A percentile compares a stretch with the other conserved stretches of the same genome.
Evolutionary conservation across 352 stramenopile species (phyloP).

Genomic region (Pythium brassicae): DNA sequence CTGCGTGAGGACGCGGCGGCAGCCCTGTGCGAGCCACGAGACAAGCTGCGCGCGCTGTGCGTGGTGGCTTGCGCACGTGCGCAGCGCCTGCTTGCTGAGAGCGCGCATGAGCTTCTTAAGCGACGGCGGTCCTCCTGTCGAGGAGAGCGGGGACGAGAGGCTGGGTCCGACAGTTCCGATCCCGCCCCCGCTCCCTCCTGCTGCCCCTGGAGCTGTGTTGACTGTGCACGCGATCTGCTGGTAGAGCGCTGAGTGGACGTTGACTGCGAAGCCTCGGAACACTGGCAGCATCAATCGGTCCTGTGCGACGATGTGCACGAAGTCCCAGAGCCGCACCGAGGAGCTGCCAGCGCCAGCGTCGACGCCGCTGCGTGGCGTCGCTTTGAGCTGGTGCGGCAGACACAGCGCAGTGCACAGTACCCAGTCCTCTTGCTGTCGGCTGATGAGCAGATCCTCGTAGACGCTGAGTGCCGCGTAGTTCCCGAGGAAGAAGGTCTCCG

Average conservation of each 20-base stretch:
- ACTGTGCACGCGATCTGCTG: conserved; percentile 42
- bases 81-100: conserved; percentile 46
- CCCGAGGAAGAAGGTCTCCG: conserved; percentile 27
- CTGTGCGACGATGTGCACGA: conserved; percentile 43
- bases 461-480: conserved; percentile 11
- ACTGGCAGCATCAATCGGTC: conserved; percentile 45
- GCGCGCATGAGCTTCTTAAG: conserved; percentile 40
- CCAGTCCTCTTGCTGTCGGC: conserved; percentile 34
- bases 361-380: background rate
- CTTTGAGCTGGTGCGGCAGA: conserved; percentile 34
- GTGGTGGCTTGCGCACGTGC: conserved; percentile 28
- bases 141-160: conserved; percentile 4
- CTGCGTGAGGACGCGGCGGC: conserved; percentile 32
- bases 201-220: background rate
- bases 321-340: conserved; percentile 43
- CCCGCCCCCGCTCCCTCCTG: conserved; percentile 3
- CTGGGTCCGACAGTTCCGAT: background rate
- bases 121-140: background rate
- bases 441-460: conserved; percentile 23
- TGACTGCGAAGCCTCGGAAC: conserved; percentile 38
- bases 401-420: conserved; percentile 53
- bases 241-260: conserved; percentile 55
- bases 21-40: conserved; percentile 30
- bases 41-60: conserved; percentile 35
- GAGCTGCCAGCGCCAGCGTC: background rate